Conservation (phyloP, 164 flowering plant genomes). For the Cinnamomum chago region DNA sequence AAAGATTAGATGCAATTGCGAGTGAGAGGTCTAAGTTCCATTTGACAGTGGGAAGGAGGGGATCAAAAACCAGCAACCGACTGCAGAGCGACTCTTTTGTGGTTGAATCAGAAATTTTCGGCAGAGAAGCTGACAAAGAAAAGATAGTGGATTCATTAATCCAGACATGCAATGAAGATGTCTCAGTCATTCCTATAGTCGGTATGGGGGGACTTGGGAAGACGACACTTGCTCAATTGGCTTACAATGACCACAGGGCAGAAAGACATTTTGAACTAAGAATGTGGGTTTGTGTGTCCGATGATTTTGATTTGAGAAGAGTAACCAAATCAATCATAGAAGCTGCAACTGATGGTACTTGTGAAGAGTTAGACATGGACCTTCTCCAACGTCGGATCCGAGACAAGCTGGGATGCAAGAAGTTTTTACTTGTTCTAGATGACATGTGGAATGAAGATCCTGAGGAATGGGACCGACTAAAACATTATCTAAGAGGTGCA, state of each 20-base stretch:
- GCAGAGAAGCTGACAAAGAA: constrained; percentile 6
- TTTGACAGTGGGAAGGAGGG: neutral
- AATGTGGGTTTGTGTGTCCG: constrained; percentile 16
- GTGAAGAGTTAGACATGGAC: neutral
- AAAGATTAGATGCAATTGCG: neutral
- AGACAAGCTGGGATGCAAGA: constrained; percentile 4
- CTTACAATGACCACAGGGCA: constrained; percentile 3
- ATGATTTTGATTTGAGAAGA: constrained; percentile 5
- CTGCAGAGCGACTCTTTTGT: neutral
- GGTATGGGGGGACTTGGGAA: constrained; percentile 16
- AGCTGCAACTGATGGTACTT: neutral
- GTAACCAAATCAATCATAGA: constrained; percentile 9
- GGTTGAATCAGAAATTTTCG: constrained; percentile 8
- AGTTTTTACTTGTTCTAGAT: constrained; percentile 16
- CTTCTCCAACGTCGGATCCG: neutral
- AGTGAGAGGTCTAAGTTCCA: constrained; percentile 4
- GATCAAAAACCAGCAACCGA: neutral
- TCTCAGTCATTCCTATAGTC: constrained; percentile 5
- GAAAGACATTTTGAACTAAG: neutral
- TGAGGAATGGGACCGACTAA: neutral
- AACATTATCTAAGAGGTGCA: neutral
- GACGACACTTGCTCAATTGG: constrained; percentile 12
- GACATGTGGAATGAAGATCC: constrained; percentile 18
- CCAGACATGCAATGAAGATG: neutral
- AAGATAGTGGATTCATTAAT: neutral